Evolutionary conservation across 1,139 yeast genomes (phyloP).

Genomic region (Yamadazyma kanchanaburiensis): DNA sequence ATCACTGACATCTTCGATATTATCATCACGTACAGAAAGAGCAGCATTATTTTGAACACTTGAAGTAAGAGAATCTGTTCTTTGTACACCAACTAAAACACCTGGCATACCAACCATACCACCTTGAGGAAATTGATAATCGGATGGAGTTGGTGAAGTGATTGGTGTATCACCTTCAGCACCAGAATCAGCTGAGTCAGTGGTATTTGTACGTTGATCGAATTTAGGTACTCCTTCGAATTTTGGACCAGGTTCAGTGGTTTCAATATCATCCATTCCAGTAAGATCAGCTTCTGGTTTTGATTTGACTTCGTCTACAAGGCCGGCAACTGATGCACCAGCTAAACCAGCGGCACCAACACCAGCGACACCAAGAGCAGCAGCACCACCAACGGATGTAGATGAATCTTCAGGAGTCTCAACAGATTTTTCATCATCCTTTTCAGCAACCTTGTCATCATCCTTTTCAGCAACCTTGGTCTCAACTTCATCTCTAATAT

Average conservation of each 20-base stretch:
- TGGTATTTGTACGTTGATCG: conserved; percentile 22
- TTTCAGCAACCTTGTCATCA: neutral
- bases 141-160: conserved; percentile 55
- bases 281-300: conserved; percentile 26
- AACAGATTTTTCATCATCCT: neutral
- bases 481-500: neutral
- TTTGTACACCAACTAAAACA: conserved; percentile 43
- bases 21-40: conserved; percentile 78
- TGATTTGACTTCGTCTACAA: conserved; percentile 24
- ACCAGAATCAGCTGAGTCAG: conserved; percentile 36
- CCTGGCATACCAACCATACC: conserved; percentile 50
- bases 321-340: conserved; percentile 10
- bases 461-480: neutral
- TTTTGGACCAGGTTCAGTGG: neutral
- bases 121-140: conserved; percentile 54
- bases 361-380: conserved; percentile 13
- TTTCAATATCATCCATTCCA: conserved; percentile 20
- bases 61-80: conserved; percentile 81
- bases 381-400: conserved; percentile 10
- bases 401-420: neutral
- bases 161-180: conserved; percentile 50
- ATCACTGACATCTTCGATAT: conserved; percentile 56
- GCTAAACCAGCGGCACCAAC: conserved; percentile 5
- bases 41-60: conserved; percentile 93
- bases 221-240: conserved; percentile 11